Conservation (phyloP, 1,284 basidiomycete genomes). For the Rhodotorula sp. region DNA sequence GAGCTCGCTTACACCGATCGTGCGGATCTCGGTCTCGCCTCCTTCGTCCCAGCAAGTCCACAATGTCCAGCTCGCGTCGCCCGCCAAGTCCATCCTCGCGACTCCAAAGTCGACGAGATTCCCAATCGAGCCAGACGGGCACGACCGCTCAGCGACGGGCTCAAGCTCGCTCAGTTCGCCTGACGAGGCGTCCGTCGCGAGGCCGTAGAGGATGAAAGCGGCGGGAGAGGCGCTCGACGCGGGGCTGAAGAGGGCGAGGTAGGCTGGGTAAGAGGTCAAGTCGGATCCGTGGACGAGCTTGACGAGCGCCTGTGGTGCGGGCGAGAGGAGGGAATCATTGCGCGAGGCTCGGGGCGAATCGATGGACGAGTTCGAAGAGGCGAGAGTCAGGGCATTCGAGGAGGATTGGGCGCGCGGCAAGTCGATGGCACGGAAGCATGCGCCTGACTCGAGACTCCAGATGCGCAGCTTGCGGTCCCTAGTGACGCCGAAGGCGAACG, state of each 20-base stretch:
- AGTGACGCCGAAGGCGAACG: constrained; percentile 69
- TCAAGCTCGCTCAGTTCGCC: constrained; percentile 45
- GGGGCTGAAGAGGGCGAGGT: constrained; percentile 49
- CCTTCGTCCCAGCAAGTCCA: constrained; percentile 53
- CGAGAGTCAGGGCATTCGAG: constrained; percentile 39
- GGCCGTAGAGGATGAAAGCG: constrained; percentile 49
- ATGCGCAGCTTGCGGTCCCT: constrained; percentile 77
- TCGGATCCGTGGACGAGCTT: constrained; percentile 47
- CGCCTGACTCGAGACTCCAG: constrained; percentile 59
- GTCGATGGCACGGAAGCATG: constrained; percentile 49
- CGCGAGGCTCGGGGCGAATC: constrained; percentile 21
- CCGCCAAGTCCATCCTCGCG: constrained; percentile 43
- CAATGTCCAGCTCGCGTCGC: constrained; percentile 48
- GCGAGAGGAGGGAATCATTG: constrained; percentile 26
- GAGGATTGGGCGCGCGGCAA: constrained; percentile 42
- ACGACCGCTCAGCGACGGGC: constrained; percentile 43
- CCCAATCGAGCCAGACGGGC: constrained; percentile 44
- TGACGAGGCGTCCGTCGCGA: constrained; percentile 44
- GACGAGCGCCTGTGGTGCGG: constrained; percentile 44
- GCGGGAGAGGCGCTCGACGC: constrained; percentile 45
- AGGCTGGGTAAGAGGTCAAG: constrained; percentile 46
- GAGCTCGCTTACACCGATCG: constrained; percentile 33
- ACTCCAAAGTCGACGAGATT: constrained; percentile 52
- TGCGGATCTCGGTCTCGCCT: constrained; percentile 40
- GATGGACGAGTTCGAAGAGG: constrained; percentile 11